Evolutionary conservation across 768 basidiomycete genomes (phyloP).

Genomic region (Porphyrellus cyaneotinctus): DNA sequence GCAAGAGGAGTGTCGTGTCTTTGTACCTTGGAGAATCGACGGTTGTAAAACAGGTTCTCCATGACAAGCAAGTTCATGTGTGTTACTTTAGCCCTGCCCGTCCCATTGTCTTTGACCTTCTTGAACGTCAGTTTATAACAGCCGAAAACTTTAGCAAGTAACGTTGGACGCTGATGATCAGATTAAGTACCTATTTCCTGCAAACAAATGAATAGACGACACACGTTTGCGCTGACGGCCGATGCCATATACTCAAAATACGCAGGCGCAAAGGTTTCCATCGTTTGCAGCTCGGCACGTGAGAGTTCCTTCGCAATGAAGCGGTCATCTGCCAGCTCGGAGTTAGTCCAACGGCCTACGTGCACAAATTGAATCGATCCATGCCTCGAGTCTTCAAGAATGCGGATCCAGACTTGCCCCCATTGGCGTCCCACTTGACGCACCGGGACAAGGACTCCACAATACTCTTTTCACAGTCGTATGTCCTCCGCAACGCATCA

Average conservation of each 20-base stretch:
- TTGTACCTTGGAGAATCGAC: slow-evolving; percentile 80
- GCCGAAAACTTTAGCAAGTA: slow-evolving; percentile 94
- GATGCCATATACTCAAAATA: slow-evolving; percentile 99
- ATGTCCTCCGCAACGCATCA: slow-evolving; percentile 86
- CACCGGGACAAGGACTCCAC: slow-evolving; percentile 92
- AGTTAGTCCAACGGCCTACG: background rate
- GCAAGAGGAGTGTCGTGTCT: background rate
- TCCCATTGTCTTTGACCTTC: slow-evolving; percentile 64
- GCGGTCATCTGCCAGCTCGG: slow-evolving; percentile 69
- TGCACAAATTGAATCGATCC: slow-evolving; percentile 11
- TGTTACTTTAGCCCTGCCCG: slow-evolving; percentile 68
- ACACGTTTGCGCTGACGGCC: slow-evolving; percentile 79
- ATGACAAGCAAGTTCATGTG: slow-evolving; percentile 96
- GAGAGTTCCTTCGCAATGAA: slow-evolving; percentile 98
- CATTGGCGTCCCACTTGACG: slow-evolving; percentile 92
- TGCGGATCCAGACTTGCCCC: slow-evolving; percentile 95
- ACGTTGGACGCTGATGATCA: slow-evolving; percentile 71
- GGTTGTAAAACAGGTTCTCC: slow-evolving; percentile 96
- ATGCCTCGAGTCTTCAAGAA: slow-evolving; percentile 93
- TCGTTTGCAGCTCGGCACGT: slow-evolving; percentile 83
- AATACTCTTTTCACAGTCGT: slow-evolving; percentile 92
- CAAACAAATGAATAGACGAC: slow-evolving; percentile 23
- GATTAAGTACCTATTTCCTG: slow-evolving; percentile 3
- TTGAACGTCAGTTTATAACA: slow-evolving; percentile 92
- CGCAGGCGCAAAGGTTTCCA: slow-evolving; percentile 95